Conservation (phyloP, 306 rosid genomes). For the Leucaena leucocephala region DNA sequence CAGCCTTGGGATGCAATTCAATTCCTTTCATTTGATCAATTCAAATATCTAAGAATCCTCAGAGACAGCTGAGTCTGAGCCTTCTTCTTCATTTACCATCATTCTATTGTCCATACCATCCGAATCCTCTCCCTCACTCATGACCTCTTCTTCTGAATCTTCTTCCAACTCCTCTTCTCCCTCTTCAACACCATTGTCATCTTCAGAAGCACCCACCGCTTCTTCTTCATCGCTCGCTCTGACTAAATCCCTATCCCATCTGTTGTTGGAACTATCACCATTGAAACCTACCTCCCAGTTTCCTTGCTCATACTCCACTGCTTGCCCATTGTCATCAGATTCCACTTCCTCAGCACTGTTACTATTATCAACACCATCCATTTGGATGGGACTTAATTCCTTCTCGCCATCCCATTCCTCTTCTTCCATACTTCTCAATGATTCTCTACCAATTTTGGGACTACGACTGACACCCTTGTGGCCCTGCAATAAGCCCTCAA, state of each 20-base stretch:
- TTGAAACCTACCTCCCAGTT: slow-evolving; percentile 81
- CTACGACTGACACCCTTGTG: slow-evolving; percentile 44
- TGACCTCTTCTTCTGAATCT: slow-evolving; percentile 68
- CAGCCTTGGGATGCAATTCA: slow-evolving; percentile 44
- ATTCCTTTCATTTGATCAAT: slow-evolving; percentile 36
- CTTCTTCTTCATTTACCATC: slow-evolving; percentile 53
- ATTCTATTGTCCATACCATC: slow-evolving; percentile 58
- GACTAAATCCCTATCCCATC: slow-evolving; percentile 63
- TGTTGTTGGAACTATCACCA: slow-evolving; percentile 49
- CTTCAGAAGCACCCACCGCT: slow-evolving; percentile 75
- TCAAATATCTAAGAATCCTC: slow-evolving; percentile 59
- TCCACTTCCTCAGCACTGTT: slow-evolving; percentile 71
- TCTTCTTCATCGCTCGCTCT: slow-evolving; percentile 75
- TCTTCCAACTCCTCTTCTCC: slow-evolving; percentile 54
- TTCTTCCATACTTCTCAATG: slow-evolving; percentile 54
- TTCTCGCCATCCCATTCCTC: slow-evolving; percentile 85
- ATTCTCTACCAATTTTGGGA: slow-evolving; percentile 60
- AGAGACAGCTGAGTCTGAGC: slow-evolving; percentile 65
- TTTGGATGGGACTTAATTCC: slow-evolving; percentile 41
- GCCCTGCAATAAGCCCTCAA: slow-evolving; percentile 59
- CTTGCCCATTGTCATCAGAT: slow-evolving; percentile 81
- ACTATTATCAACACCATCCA: slow-evolving; percentile 56
- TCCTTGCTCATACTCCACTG: slow-evolving; percentile 76
- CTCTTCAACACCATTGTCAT: slow-evolving; percentile 67
- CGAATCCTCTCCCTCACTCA: slow-evolving; percentile 75